These are phyloP conservation scores for Aureobasidium sp. DNA, from an alignment of 2,329 filamentous ascomycete genomes.

Conservation along the genomic window DNA sequence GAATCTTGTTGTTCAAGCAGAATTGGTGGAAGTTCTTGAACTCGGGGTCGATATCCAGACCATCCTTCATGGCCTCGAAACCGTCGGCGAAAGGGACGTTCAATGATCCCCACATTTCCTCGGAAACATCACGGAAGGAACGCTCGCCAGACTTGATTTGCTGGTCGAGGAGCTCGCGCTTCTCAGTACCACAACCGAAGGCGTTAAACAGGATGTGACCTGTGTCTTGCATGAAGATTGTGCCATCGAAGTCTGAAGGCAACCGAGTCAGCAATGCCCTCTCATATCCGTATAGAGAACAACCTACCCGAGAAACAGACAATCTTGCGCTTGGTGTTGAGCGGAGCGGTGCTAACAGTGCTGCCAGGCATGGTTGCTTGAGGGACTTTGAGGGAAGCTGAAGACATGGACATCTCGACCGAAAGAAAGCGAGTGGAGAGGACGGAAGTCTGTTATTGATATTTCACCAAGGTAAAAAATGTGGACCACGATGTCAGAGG, in stretches of 20 bases:
- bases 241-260: constrained; percentile 58
- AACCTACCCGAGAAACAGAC: constrained; percentile 51
- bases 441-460: background rate
- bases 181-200: constrained; percentile 54
- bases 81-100: constrained; percentile 61
- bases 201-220: constrained; percentile 62
- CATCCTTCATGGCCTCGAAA: constrained; percentile 56
- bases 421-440: background rate
- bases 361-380: constrained; percentile 18
- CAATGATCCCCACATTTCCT: constrained; percentile 64
- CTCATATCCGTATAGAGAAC: background rate
- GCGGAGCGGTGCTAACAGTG: constrained; percentile 19
- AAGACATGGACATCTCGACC: constrained; percentile 24
- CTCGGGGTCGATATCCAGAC: constrained; percentile 56
- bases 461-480: background rate
- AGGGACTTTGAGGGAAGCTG: constrained; percentile 22
- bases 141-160: constrained; percentile 60
- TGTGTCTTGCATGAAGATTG: constrained; percentile 59
- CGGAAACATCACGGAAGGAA: constrained; percentile 62
- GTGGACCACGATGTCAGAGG: background rate
- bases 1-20: constrained; percentile 55
- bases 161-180: constrained; percentile 51
- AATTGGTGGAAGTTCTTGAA: constrained; percentile 59
- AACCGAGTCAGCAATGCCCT: background rate
- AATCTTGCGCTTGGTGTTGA: constrained; percentile 47